Percentiles rank a stretch among this genome's conserved stretches.
Conservation (phyloP, 2,329 filamentous ascomycete species). For the Ascochyta rabiei region DNA sequence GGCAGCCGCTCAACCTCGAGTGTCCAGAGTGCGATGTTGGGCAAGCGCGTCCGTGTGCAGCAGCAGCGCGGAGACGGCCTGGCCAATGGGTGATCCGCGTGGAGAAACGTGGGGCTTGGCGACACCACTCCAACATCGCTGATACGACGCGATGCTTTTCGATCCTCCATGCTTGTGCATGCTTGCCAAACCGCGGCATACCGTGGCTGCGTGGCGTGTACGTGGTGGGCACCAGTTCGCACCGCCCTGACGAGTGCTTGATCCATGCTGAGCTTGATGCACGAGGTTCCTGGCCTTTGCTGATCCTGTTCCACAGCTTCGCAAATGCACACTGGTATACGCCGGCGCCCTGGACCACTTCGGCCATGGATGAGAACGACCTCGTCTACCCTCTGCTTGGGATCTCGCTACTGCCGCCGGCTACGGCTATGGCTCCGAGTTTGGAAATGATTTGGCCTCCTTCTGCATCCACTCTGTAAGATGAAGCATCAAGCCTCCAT, state of each 20-base stretch:
- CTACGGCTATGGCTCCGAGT: neutral
- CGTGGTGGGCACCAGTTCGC: neutral
- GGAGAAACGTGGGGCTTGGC: slow-evolving; percentile 14
- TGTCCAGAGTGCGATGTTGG: slow-evolving; percentile 8
- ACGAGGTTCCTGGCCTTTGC: neutral
- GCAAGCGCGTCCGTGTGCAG: slow-evolving; percentile 11
- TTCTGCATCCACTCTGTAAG: neutral
- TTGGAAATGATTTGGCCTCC: neutral
- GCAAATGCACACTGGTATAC: neutral
- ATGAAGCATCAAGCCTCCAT: neutral
- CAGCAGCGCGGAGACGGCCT: neutral
- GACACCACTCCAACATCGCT: neutral
- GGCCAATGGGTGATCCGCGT: slow-evolving; percentile 4
- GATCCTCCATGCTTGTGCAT: slow-evolving; percentile 11
- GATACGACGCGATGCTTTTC: slow-evolving; percentile 12
- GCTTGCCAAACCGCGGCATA: slow-evolving; percentile 9
- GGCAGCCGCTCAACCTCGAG: slow-evolving; percentile 10
- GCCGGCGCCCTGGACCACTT: neutral
- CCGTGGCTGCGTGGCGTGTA: slow-evolving; percentile 7
- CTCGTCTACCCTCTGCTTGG: neutral
- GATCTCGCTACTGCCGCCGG: neutral
- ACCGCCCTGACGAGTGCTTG: too few relatives aligned
- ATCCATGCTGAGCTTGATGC: neutral
- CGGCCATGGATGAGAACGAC: neutral
- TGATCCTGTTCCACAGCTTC: neutral